Percentiles rank a stretch among this genome's conserved stretches.
phyloP scores from a whole-genome alignment of 805 yeast species.

The Ogataea parapolymorpha region DNA sequence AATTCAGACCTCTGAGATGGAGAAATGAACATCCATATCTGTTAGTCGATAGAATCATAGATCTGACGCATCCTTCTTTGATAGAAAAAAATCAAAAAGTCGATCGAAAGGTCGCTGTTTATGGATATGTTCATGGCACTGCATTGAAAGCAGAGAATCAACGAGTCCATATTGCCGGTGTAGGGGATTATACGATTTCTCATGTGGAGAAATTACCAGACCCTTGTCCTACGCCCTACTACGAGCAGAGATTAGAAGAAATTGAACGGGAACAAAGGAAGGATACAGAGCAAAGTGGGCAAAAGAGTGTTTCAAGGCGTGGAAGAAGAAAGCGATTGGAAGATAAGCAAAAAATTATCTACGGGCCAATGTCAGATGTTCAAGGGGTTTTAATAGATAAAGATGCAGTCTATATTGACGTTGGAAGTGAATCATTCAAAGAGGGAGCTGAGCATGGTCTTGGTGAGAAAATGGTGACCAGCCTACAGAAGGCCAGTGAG shows the following conservation, averaged over 20 bases:
- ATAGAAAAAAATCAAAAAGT: conserved; percentile 76
- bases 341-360: conserved; percentile 88
- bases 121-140: conserved; percentile 94
- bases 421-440: conserved; percentile 41
- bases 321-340: conserved; percentile 85
- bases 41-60: conserved; percentile 84
- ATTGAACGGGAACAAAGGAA: conserved; percentile 70
- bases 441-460: conserved; percentile 52
- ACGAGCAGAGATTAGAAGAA: conserved; percentile 81
- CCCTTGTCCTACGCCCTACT: conserved; percentile 98
- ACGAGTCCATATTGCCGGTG: conserved; percentile 90
- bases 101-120: conserved; percentile 86
- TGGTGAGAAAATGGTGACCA: conserved; percentile 84
- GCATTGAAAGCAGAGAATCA: conserved; percentile 68
- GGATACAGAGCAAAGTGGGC: conserved; percentile 60
- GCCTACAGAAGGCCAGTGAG: conserved; percentile 66
- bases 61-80: conserved; percentile 85
- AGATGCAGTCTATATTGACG: conserved; percentile 94
- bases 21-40: conserved; percentile 96
- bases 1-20: conserved; percentile 98
- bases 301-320: conserved; percentile 43
- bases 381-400: conserved; percentile 96
- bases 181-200: conserved; percentile 80
- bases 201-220: conserved; percentile 89
- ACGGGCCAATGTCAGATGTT: conserved; percentile 99